Percentiles rank a stretch among this genome's conserved stretches.
These are phyloP conservation scores for Pontederia crassipes DNA, from an alignment of 176 grass and related monocot species.

Conservation along the genomic window DNA sequence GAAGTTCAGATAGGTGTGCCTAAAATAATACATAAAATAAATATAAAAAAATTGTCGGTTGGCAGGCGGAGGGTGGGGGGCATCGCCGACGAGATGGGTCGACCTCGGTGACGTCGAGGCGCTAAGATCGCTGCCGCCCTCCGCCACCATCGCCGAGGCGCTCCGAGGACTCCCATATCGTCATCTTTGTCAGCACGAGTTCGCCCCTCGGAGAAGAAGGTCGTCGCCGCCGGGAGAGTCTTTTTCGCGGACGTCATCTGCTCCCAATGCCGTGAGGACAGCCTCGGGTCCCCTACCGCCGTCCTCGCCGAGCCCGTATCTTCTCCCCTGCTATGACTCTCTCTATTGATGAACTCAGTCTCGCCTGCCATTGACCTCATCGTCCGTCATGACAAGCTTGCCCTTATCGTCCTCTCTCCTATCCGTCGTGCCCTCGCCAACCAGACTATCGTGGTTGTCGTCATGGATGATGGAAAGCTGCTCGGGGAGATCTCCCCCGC, in stretches of 20 bases:
- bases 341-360: conserved; percentile 49
- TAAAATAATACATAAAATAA: too few relatives aligned
- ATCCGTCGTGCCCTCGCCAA: conserved; percentile 37
- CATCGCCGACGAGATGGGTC: too few relatives aligned
- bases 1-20: too few relatives aligned
- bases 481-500: conserved; percentile 59
- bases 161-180: conserved; percentile 31
- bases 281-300: conserved; percentile 30
- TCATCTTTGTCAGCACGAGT: conserved; percentile 20
- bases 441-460: conserved; percentile 49
- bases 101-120: too few relatives aligned
- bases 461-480: conserved; percentile 40
- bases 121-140: conserved; percentile 55
- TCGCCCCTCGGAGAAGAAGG: conserved; percentile 13
- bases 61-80: too few relatives aligned
- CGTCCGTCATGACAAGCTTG: conserved; percentile 40
- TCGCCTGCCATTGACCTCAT: conserved; percentile 37
- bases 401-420: conserved; percentile 53
- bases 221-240: too few relatives aligned
- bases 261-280: conserved; percentile 42
- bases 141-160: conserved; percentile 54
- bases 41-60: too few relatives aligned
- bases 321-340: conserved; percentile 51
- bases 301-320: conserved; percentile 38
- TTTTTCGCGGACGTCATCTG: conserved; percentile 72